Evolutionary conservation across 805 yeast species (phyloP), one percentile per base, ranked within the genome.

Genomic region (Kodamaea neixiangensis): DNA sequence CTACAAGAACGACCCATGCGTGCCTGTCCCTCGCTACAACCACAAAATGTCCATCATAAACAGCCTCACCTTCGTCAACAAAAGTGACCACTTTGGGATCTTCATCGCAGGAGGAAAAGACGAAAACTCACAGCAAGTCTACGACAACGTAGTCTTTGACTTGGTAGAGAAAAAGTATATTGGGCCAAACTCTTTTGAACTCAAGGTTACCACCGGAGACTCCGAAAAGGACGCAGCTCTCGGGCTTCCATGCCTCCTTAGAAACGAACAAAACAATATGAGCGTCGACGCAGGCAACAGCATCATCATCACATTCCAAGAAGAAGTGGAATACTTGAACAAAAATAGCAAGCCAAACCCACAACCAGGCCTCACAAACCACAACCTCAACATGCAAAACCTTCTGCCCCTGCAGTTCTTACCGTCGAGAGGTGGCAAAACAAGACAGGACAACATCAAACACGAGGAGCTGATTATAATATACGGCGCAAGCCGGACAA

Each of bases 91-190:
- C 54, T 72, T 67, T 18, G 86, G 86, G 0, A 49, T 83, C 5
- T 61, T 79, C 18, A 68, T 81, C n/a, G 69, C 77, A 1, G 87
- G 87, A 7, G 88, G 87, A 1, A 63, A 70, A 50, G 77, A 75
- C 55, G 61, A 51, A 5, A 47, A 67, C 47, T 73, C 73, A 41
- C 55, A 59, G 7, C 63, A 58, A 7, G 58, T 70, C 39, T 68
- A 62, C 55, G 69, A 61, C 40, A 67, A 76, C 40, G 67, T 65
- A 11, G 59, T 78, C 13, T 82, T 66, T 56, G 86, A 81, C 57
- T 56, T 81, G 48, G 75, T 72, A 1, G 74, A 72, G 10, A 67
- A 63, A 18, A 58, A 56, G 40, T 75, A 69, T 52, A 68, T 71
- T 37, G 59, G 59, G 14, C 38, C 57, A 1, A 54, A 54, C 22